Evolutionary conservation across 805 yeast genomes (phyloP), one percentile per base, ranked within the genome.

Genomic region (Cyberlindnera sargentensis): DNA sequence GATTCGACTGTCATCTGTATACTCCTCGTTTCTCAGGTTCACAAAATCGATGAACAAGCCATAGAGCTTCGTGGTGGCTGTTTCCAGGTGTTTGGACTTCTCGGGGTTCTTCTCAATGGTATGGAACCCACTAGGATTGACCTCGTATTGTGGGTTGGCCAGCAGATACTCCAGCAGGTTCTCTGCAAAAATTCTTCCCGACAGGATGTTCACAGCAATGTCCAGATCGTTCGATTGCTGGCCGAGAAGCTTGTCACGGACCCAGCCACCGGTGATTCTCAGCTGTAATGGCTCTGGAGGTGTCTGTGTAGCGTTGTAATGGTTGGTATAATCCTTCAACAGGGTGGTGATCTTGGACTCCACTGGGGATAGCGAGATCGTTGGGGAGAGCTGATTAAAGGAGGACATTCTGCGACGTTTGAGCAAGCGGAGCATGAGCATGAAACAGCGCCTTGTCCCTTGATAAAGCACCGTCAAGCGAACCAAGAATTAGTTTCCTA

Each of bases 221-320:
- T 93, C 99, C 29, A 93, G 70, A 61, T 93, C 99, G 57, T 91
- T 80, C 35, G 91, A 81, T 24, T 77, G 78, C 38, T 73, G 72
- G 0, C 95, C 95, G 29, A 93, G 67, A 28, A 93, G 67, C 64
- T 93, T 93, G 62, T 93, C 99, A 53, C 99, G 74, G 3, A 93
- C 99, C 99, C 99, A 91, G 0, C 99, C 99, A 31, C 99, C 99
- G 0, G 97, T 90, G 51, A 93, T 85, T 47, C 99, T 63, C 10
- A 85, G 69, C 36, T 73, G 81, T 8, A 82, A 59, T n/a, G 45
- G 42, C 3, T 39, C 39, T 36, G 3, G 42, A 25, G 6, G 43
- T 36, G 6, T 36, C 15, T 6, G 23, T 44, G 37, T 37, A 41
- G 44, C 15, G 35, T 46, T 46, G 42, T 42, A 31, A 8, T 33